Evolutionary conservation across 306 rosid species (phyloP).

Genomic region (Castanea mollissima): DNA sequence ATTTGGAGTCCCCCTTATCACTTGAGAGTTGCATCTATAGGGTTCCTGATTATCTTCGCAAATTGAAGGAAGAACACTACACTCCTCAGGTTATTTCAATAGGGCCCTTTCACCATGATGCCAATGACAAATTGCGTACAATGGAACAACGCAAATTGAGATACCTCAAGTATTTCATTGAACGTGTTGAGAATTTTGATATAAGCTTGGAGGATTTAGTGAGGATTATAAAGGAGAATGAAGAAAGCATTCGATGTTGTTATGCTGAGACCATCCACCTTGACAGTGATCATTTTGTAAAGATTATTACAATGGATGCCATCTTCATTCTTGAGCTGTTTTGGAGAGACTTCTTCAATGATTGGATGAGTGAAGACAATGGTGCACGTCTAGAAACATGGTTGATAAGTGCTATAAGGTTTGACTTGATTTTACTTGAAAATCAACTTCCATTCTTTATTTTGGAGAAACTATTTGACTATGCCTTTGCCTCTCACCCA

Average conservation of each 20-base stretch:
- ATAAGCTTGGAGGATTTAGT: background rate
- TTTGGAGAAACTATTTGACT: background rate
- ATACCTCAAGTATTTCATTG: background rate
- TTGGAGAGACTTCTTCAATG: background rate
- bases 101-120: background rate
- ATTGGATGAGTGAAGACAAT: background rate
- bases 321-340: conserved; percentile 1
- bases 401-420: background rate
- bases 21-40: too few relatives aligned
- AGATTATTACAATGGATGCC: background rate
- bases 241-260: too few relatives aligned
- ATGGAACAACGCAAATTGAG: background rate
- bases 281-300: background rate
- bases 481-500: background rate
- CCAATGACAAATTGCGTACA: too few relatives aligned
- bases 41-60: too few relatives aligned
- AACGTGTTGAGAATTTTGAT: background rate
- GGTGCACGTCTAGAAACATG: background rate
- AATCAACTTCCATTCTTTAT: background rate
- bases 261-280: too few relatives aligned
- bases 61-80: background rate
- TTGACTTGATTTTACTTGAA: background rate
- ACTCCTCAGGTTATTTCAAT: background rate
- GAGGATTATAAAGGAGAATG: too few relatives aligned
- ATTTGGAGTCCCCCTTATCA: too few relatives aligned